phyloP scores from a whole-genome alignment of 2,329 filamentous ascomycete species.

The Xylariaceae sp. region DNA sequence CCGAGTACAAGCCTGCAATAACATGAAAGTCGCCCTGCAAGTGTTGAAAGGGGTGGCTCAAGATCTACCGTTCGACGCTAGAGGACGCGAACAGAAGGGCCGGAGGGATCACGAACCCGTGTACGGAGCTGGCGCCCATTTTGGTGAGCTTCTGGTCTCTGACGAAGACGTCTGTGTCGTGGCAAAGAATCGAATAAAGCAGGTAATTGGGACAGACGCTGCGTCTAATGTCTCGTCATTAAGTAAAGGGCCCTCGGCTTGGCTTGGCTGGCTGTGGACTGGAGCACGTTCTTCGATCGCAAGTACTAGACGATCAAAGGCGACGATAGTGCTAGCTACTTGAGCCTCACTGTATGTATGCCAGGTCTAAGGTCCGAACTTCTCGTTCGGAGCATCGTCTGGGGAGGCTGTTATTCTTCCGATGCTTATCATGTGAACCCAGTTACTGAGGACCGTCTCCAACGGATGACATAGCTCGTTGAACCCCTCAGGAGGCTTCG shows the following conservation, averaged over 20 bases:
- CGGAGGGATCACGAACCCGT: no score
- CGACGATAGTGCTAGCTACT: conserved; percentile 20
- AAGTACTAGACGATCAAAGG: conserved; percentile 24
- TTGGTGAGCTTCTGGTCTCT: conserved; percentile 22
- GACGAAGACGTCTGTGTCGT: no score
- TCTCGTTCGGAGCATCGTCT: conserved; percentile 13
- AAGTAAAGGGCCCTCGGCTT: conserved; percentile 3
- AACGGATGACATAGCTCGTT: conserved; percentile 24
- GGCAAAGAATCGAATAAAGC: conserved; percentile 20
- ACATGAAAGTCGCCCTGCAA: no score
- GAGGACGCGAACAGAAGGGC: no score
- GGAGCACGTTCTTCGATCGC: conserved; percentile 24
- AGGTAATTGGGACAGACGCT: conserved; percentile 16
- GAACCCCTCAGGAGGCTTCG: conserved; percentile 19
- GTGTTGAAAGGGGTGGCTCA: no score
- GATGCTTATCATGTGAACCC: conserved; percentile 24
- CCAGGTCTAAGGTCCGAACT: conserved; percentile 30
- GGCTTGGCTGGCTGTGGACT: background rate
- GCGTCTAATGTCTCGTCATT: conserved; percentile 9
- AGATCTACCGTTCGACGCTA: no score
- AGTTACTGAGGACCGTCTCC: conserved; percentile 27
- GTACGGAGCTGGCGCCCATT: no score
- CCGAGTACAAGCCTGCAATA: conserved; percentile 27
- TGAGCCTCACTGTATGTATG: conserved; percentile 29
- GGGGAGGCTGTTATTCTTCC: conserved; percentile 24